Evolutionary conservation across 805 yeast species (phyloP), one percentile per base, ranked within the genome.

Genomic region (Candida qinlingensis): DNA sequence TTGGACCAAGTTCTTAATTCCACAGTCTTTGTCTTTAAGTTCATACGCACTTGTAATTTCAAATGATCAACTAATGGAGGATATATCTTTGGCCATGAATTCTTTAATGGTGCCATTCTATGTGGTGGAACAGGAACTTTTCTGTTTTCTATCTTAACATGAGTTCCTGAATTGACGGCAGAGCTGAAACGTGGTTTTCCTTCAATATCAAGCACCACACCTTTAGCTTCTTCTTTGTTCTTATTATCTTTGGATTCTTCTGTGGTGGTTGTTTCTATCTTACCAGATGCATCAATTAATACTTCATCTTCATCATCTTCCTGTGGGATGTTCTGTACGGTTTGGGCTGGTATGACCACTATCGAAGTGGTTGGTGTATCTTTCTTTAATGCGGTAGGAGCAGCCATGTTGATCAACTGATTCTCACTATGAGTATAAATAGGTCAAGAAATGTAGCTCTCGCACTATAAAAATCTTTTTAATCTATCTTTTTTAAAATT

Each of bases 111-210:
- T 1, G 96, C 78, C 90, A 94, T 85, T 75, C 99, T 80, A 67
- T 94, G 98, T 31, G 97, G 98, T 38, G 99, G 99, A 33, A 94
- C 95, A 4, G 92, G 80, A 9, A 94, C 87, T 62, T 91, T 91
- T 71, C 98, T 78, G 47, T 85, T 76, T 67, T 92, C 97, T 46
- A 84, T 71, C 67, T 89, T 89, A 31, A 88, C 91, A 54, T 76
- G 79, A 70, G 74, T 76, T 5, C 63, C 70, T 4, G 83, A 64
- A 49, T 76, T 74, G 11, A 84, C 76, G 28, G 89, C 92, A 25
- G 91, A 79, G 35, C 81, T 74, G 63, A 91, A 90, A 58, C 83
- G 81, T 41, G 97, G 96, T 59, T 89, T 86, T 40, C 98, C 98
- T 48, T 80, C 78, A 55, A 86, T 91, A 67, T 92, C 97, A 6